phyloP scores from a whole-genome alignment of 352 stramenopile species.

The Phytophthora cactorum region DNA sequence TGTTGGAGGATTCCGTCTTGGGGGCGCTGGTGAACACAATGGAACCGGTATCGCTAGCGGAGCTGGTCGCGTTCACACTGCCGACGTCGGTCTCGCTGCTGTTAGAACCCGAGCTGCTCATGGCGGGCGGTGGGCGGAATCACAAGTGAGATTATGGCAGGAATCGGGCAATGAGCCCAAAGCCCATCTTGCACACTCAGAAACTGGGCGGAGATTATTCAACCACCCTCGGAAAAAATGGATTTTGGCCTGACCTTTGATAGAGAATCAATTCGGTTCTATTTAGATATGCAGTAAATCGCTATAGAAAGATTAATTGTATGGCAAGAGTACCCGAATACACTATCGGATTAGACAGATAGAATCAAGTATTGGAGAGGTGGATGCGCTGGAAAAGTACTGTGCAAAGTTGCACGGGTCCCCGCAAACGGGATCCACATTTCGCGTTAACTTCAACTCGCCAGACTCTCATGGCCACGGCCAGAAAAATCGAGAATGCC shows the following conservation, averaged over 20 bases:
- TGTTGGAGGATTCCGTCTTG: slow-evolving; percentile 21
- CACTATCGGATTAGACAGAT: not conserved
- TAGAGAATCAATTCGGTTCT: not conserved
- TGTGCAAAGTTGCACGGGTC: not conserved
- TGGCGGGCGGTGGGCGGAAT: slow-evolving; percentile 8
- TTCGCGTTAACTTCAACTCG: not conserved
- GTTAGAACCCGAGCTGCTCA: slow-evolving; percentile 20
- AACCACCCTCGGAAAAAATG: slow-evolving; percentile 17
- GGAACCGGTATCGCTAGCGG: not conserved
- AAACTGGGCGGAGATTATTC: slow-evolving; percentile 20
- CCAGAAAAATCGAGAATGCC: too few relatives aligned
- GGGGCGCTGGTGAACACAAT: slow-evolving; percentile 30
- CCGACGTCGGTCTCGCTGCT: slow-evolving; percentile 16
- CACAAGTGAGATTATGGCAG: slow-evolving; percentile 29
- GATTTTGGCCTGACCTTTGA: slow-evolving; percentile 8
- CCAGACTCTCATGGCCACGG: too few relatives aligned
- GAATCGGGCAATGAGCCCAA: not conserved
- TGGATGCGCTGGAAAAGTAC: not conserved
- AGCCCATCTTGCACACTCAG: slow-evolving; percentile 20
- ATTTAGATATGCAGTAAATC: not conserved
- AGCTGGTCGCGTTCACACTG: slow-evolving; percentile 18
- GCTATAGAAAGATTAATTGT: not conserved
- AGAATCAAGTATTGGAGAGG: slow-evolving; percentile 5
- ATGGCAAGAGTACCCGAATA: not conserved
- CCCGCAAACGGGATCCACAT: slow-evolving; percentile 17